Evolutionary conservation across 345 rosid species (phyloP).

Genomic region (Eucalyptus paniculata): DNA sequence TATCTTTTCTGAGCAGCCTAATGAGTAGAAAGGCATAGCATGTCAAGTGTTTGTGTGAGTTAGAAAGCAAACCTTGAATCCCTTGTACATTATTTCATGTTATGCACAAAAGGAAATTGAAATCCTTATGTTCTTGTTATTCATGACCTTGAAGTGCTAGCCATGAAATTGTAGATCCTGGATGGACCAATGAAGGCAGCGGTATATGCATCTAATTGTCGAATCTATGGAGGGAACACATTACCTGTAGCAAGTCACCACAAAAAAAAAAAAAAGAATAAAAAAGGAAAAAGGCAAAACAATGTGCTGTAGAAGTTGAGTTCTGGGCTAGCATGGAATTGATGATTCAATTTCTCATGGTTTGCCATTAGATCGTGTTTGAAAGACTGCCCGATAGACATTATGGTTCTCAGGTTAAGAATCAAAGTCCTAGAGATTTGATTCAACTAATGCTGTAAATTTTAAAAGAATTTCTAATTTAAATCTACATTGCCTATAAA

Average conservation of each 20-base stretch:
- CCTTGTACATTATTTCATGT: not conserved
- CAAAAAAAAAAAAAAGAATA: fast-evolving
- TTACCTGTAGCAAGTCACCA: not conserved
- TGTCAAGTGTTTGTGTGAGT: not conserved
- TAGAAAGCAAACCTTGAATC: not conserved
- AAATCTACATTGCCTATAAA: not conserved
- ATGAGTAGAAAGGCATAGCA: not conserved
- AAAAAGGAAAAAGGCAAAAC: not conserved
- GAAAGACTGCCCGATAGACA: not conserved
- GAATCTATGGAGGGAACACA: not conserved
- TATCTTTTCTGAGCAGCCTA: not conserved
- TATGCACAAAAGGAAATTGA: not conserved
- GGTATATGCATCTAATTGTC: not conserved
- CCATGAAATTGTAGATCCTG: not conserved
- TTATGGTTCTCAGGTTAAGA: not conserved
- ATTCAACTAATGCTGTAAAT: not conserved
- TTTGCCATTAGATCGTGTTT: not conserved
- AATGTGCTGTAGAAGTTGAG: not conserved
- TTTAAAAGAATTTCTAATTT: not conserved
- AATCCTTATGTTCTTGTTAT: not conserved
- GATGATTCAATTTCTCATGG: not conserved
- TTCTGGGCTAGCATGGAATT: not conserved
- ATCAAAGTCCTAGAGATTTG: not conserved
- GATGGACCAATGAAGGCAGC: not conserved
- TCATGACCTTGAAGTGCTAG: not conserved